Percentiles rank a stretch among this genome's conserved stretches.
phyloP scores from a whole-genome alignment of 2,329 filamentous ascomycete species.

The Alternaria ethzedia region DNA sequence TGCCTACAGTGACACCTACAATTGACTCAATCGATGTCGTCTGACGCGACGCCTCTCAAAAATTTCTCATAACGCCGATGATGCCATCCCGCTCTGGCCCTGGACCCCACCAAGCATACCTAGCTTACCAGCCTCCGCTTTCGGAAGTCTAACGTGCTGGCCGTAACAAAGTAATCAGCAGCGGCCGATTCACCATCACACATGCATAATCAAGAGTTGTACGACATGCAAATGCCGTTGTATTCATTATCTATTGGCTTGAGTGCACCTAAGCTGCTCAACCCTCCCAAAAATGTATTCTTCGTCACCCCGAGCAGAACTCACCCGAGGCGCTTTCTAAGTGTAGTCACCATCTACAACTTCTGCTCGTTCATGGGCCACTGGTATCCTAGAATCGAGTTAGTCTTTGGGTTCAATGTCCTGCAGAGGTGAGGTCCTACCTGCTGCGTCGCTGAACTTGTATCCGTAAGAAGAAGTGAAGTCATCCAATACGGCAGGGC shows the following conservation, averaged over 20 bases:
- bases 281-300: conserved; percentile 10
- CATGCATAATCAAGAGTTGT: not conserved
- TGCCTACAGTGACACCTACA: conserved; percentile 14
- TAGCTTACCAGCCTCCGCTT: conserved; percentile 8
- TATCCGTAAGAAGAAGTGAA: conserved; percentile 98
- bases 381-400: conserved; percentile 44
- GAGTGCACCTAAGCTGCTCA: conserved; percentile 4
- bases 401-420: conserved; percentile 15
- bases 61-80: conserved; percentile 40
- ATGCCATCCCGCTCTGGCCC: conserved; percentile 39
- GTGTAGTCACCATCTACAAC: conserved; percentile 30
- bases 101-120: conserved; percentile 21
- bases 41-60: conserved; percentile 24
- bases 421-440: conserved; percentile 48
- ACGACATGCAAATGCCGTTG: conserved; percentile 12
- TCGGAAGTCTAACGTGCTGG: conserved; percentile 3
- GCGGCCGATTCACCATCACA: not conserved
- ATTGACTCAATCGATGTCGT: conserved; percentile 23
- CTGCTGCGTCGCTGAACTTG: conserved; percentile 96
- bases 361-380: conserved; percentile 50
- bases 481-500: conserved; percentile 94
- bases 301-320: conserved; percentile 18
- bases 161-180: not conserved
- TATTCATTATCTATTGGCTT: conserved; percentile 27
- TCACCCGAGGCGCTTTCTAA: conserved; percentile 24